Evolutionary conservation across 2,329 filamentous ascomycete genomes (phyloP), one percentile per base, ranked within the genome.

Genomic region (Fusarium xylarioides): DNA sequence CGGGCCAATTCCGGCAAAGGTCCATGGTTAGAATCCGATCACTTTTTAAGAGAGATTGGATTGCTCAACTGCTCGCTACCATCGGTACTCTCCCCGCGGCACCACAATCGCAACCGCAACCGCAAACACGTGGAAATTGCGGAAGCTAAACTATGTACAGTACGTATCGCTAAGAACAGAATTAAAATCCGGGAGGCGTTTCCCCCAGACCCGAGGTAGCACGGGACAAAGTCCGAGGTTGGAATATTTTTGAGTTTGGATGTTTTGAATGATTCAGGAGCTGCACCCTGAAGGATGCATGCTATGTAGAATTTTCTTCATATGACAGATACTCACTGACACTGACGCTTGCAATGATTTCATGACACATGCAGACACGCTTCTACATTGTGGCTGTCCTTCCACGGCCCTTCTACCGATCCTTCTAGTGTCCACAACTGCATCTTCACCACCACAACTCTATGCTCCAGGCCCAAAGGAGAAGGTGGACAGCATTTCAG

Each of bases 41-140:
- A 30, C 38, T 40, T 21, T 11, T 16, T n/a, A 21, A 30, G 28
- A 50, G 55, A 35, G 30, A 50, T 50, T 50, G 47, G 30, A 50
- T 50, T 50, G 47, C 47, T 50, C 49, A 37, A 37, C 21, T 37
- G 34, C 34, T 53, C 32, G 49, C 18, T 62, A 34, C 40, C 19
- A 3, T 47, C 44, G 26, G 44, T 11, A 19, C 53, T 54, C 34
- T 62, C 47, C 52, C 53, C 52, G 62, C 55, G 68, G 63, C 34
- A 67, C 63, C 65, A 55, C 65, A 53, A 68, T 43, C 63, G 68
- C 57, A 47, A 72, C 55, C 68, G 68, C 64, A 50, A 62, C 46
- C 63, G 44, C 53, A 66, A 42, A 70, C 70, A 70, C 70, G 70
- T 73, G 70, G 70, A 50, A 73, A 73, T 55, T 38, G 52, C 66